Evolutionary conservation across 345 rosid genomes (phyloP).

Genomic region (Hibiscus tridactylites): DNA sequence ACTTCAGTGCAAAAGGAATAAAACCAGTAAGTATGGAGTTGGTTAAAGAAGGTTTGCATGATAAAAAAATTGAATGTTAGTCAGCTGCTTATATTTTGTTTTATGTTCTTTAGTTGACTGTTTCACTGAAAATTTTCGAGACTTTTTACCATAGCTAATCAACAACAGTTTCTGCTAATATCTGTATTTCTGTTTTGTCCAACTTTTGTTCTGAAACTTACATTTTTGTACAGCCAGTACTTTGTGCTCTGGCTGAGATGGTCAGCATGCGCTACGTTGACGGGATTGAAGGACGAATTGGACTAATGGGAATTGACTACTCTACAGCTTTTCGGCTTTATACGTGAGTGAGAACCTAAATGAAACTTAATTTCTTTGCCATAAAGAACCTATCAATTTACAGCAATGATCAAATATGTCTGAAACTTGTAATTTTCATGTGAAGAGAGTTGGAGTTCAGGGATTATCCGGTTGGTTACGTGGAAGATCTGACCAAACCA

Average conservation of each 20-base stretch:
- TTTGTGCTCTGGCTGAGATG: conserved; percentile 83
- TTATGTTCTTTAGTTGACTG: background rate
- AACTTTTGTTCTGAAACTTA: background rate
- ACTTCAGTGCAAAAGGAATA: conserved; percentile 61
- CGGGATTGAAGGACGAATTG: conserved; percentile 47
- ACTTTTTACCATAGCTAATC: background rate
- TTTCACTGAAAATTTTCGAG: background rate
- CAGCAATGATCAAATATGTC: background rate
- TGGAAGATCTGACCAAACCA: conserved; percentile 68
- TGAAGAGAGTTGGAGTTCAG: conserved; percentile 72
- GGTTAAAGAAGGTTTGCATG: background rate
- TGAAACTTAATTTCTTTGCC: background rate
- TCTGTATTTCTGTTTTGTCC: background rate
- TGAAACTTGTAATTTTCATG: conserved; percentile 8
- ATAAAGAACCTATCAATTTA: background rate
- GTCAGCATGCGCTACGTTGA: conserved; percentile 69
- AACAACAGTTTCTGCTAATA: background rate
- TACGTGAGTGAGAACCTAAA: conserved; percentile 38
- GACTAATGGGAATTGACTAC: conserved; percentile 79
- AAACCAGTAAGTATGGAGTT: conserved; percentile 54
- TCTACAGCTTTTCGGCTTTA: conserved; percentile 75
- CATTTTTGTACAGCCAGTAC: conserved; percentile 39
- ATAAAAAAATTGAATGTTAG: background rate
- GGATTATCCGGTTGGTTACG: conserved; percentile 66
- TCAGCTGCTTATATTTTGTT: background rate